Conservation (phyloP, 805 yeast genomes). For the Candida ovalis region DNA sequence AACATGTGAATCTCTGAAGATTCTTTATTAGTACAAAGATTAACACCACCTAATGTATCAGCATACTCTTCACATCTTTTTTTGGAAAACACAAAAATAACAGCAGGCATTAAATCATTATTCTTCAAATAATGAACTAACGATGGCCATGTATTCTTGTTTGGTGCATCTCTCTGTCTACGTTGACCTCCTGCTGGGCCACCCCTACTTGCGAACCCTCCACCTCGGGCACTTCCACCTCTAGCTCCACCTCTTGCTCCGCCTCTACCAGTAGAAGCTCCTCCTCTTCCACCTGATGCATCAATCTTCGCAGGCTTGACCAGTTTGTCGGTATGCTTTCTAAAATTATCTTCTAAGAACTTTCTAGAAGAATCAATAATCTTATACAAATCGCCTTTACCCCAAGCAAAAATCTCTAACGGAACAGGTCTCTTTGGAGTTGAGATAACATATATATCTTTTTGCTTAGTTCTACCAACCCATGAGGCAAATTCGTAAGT, state of each 20-base stretch:
- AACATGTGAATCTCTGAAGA: slow-evolving; percentile 91
- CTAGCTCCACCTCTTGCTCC: slow-evolving; percentile 35
- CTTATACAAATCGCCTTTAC: slow-evolving; percentile 67
- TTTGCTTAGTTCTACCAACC: slow-evolving; percentile 97
- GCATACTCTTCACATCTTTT: slow-evolving; percentile 94
- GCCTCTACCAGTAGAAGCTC: slow-evolving; percentile 25
- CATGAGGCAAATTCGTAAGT: slow-evolving; percentile 97
- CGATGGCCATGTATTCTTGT: slow-evolving; percentile 72
- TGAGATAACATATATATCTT: slow-evolving; percentile 92
- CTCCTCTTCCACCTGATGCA: slow-evolving; percentile 25
- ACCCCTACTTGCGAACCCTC: slow-evolving; percentile 21
- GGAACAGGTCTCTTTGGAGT: slow-evolving; percentile 98
- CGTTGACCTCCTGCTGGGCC: slow-evolving; percentile 33
- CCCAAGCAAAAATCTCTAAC: slow-evolving; percentile 80
- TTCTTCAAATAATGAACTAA: slow-evolving; percentile 67
- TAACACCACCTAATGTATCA: slow-evolving; percentile 64
- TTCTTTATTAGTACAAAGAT: slow-evolving; percentile 80
- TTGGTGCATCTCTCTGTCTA: slow-evolving; percentile 61
- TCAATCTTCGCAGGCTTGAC: slow-evolving; percentile 32
- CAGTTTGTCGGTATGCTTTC: slow-evolving; percentile 50
- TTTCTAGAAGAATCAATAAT: slow-evolving; percentile 70
- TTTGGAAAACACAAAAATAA: slow-evolving; percentile 88
- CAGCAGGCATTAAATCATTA: slow-evolving; percentile 81
- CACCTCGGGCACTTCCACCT: slow-evolving; percentile 24
- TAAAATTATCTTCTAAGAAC: slow-evolving; percentile 64